These are phyloP conservation scores for apple (Malus domestica) DNA, from an alignment of 306 rosid genomes.

Conservation along the genomic window ASM211411v1 NC_041805.1:24277001-24277500, in stretches of 20 bases:
- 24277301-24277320: not conserved
- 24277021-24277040: too few species aligned
- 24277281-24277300: not conserved
- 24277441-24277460: not conserved
- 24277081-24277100: too few species aligned
- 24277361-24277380: not conserved
- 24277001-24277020: not conserved
- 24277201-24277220: not conserved
- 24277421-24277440: not conserved
- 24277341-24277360: not conserved
- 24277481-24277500: not conserved
- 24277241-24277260: too few species aligned
- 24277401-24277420: not conserved
- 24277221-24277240: too few species aligned
- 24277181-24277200: not conserved
- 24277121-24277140: too few species aligned
- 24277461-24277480: not conserved
- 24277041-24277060: too few species aligned
- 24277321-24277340: not conserved
- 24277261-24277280: too few species aligned
- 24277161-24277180: not conserved
- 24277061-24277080: too few species aligned
- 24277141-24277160: too few species aligned
- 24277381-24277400: not conserved
- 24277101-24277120: too few species aligned